phyloP scores from a whole-genome alignment of 2,329 filamentous ascomycete genomes.

The Apiospora arundinis region DNA sequence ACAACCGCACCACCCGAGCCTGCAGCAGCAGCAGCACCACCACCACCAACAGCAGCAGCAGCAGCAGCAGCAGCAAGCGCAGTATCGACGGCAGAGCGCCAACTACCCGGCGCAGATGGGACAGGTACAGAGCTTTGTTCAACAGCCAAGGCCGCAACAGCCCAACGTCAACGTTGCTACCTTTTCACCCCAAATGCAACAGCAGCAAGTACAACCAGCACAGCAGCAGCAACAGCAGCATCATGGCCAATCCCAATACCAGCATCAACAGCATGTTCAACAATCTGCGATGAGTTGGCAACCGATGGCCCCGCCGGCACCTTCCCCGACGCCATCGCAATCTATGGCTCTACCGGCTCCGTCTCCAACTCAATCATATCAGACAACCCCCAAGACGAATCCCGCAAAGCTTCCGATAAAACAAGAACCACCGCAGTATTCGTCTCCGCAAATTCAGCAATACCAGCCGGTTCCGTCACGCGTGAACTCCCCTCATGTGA shows the following conservation, averaged over 20 bases:
- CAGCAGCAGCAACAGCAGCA: constrained; percentile 31
- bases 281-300: constrained; percentile 36
- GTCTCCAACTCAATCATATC: constrained; percentile 26
- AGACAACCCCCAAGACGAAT: constrained; percentile 55
- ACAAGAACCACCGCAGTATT: not conserved
- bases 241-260: constrained; percentile 26
- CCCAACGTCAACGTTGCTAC: not conserved
- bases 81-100: constrained; percentile 25
- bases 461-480: constrained; percentile 22
- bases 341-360: constrained; percentile 35
- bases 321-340: constrained; percentile 31
- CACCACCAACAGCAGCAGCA: constrained; percentile 41
- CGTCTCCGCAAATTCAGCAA: constrained; percentile 8
- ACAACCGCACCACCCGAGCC: constrained; percentile 32
- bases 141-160: constrained; percentile 21
- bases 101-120: constrained; percentile 25
- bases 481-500: constrained; percentile 28
- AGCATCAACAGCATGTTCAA: constrained; percentile 22
- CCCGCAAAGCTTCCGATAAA: constrained; percentile 17
- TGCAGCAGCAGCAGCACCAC: constrained; percentile 43
- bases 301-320: constrained; percentile 36
- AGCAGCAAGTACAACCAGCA: constrained; percentile 8
- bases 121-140: constrained; percentile 22
- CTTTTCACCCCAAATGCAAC: constrained; percentile 7
- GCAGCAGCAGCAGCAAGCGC: constrained; percentile 38